Evolutionary conservation across 345 rosid species (phyloP).

Genomic region (Anacardium occidentale): DNA sequence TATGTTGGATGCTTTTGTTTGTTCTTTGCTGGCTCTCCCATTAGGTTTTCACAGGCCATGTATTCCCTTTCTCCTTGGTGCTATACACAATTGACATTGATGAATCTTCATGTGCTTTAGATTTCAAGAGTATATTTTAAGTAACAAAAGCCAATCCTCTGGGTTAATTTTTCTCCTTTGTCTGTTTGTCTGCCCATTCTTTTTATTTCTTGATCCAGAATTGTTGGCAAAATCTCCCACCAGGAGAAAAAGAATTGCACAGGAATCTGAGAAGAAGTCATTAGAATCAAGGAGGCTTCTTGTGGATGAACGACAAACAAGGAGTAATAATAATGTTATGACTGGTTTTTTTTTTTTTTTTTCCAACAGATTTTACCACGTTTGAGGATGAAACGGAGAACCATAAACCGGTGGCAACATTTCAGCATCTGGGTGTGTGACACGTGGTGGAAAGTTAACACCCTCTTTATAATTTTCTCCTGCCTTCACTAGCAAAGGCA

Average conservation of each 20-base stretch:
- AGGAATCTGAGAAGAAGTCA: too few relatives aligned
- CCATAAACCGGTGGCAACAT: too few relatives aligned
- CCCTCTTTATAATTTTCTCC: slow-evolving; percentile 13
- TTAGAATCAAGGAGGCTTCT: too few relatives aligned
- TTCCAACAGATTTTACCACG: too few relatives aligned
- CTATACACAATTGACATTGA: background rate
- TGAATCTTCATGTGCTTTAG: background rate
- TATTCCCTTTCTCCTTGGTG: background rate
- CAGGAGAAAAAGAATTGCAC: too few relatives aligned
- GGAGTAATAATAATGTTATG: too few relatives aligned
- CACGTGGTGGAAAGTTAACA: background rate
- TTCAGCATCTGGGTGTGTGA: background rate
- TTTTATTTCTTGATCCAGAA: slow-evolving; percentile 52
- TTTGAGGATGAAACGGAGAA: too few relatives aligned
- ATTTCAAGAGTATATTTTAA: background rate
- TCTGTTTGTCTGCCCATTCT: background rate
- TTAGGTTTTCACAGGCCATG: background rate
- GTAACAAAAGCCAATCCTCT: background rate
- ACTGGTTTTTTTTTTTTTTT: too few relatives aligned
- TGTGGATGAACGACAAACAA: too few relatives aligned
- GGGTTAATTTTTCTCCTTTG: too few relatives aligned
- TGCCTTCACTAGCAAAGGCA: slow-evolving; percentile 8
- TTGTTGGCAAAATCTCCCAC: slow-evolving; percentile 79
- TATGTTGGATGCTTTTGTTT: background rate
- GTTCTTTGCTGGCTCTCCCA: background rate